Evolutionary conservation across 83 land plant genomes (phyloP), one percentile per base, ranked within the genome.

Genomic region (Diphasiastrum complanatum): DNA sequence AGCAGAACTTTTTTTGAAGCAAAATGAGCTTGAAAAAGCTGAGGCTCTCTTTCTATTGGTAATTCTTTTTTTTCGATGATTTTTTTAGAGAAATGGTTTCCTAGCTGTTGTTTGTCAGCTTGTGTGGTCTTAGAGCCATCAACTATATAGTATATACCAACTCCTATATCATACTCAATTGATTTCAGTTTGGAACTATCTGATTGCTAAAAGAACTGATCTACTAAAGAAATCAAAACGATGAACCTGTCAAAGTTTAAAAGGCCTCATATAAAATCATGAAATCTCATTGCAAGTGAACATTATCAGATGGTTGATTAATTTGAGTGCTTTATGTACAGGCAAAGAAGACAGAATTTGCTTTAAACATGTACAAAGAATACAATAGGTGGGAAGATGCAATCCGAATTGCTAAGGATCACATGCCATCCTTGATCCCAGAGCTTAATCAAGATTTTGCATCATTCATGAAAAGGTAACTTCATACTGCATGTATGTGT

Each of bases 301-400:
- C 45, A 41, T 41, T 18, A 41, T 41, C n/a, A n/a, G n/a, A n/a
- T n/a, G n/a, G n/a, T n/a, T 16, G 16, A 40, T 8, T 40, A 40
- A 40, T 16, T 40, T 8, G 12, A 8, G 16, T 40, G 43, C 19
- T 12, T 25, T 18, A 14, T 64, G 29, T 19, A 3, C 67, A 75
- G 78, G 78, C 78, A 27, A 75, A 63, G 35, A 69, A 43, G 63
- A 73, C 78, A 16, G 78, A 75, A 20, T 64, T 62, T 2, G 68
- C 68, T 26, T 37, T 75, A 8, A 35, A 53, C 27, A 69, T 69
- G 68, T 75, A 75, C 52, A 64, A 57, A 64, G 62, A 62, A 2
- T 68, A 53, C 38, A 63, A 51, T 26, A 33, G 29, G 33, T 69
- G 74, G 74, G 74, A 75, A 26, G 78, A 75, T 63, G 78, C 78